These are phyloP conservation scores for Diplocarpon mali DNA, from an alignment of 2,329 filamentous ascomycete genomes.

Conservation along the genomic window DNA sequence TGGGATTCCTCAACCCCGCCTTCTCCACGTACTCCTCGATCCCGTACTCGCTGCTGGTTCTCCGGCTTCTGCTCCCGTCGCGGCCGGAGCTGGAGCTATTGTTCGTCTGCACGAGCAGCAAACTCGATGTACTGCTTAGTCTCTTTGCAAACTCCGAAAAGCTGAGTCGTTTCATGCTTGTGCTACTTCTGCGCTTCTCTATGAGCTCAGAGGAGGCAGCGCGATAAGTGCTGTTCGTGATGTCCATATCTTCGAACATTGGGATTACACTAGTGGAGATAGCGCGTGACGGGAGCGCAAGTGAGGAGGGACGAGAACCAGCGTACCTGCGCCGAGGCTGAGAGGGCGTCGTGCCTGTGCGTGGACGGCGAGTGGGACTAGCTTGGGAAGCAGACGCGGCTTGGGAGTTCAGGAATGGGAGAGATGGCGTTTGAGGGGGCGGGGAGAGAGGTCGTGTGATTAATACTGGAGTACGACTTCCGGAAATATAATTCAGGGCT, in stretches of 20 bases:
- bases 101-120: constrained; percentile 49
- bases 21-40: constrained; percentile 3
- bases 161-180: constrained; percentile 46
- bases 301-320: constrained; percentile 19
- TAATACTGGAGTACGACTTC: constrained; percentile 16
- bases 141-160: constrained; percentile 51
- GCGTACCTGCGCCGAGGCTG: constrained; percentile 3
- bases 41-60: constrained; percentile 19
- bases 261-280: constrained; percentile 19
- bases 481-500: constrained; percentile 27
- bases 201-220: constrained; percentile 11
- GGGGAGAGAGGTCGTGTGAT: constrained; percentile 17
- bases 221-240: constrained; percentile 11
- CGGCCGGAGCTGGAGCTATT: constrained; percentile 25
- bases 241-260: constrained; percentile 14
- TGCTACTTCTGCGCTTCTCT: constrained; percentile 40
- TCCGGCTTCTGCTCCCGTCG: constrained; percentile 13
- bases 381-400: constrained; percentile 24
- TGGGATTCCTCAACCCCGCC: constrained; percentile 1
- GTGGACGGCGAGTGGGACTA: constrained; percentile 14
- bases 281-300: constrained; percentile 22
- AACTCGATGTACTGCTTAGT: constrained; percentile 48
- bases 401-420: constrained; percentile 23
- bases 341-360: constrained; percentile 18
- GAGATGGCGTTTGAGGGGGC: constrained; percentile 14